A percentile compares a stretch with the other conserved stretches of the same genome.
phyloP scores from a whole-genome alignment of 1,284 basidiomycete genomes.

The Chalciporus sp. region DNA sequence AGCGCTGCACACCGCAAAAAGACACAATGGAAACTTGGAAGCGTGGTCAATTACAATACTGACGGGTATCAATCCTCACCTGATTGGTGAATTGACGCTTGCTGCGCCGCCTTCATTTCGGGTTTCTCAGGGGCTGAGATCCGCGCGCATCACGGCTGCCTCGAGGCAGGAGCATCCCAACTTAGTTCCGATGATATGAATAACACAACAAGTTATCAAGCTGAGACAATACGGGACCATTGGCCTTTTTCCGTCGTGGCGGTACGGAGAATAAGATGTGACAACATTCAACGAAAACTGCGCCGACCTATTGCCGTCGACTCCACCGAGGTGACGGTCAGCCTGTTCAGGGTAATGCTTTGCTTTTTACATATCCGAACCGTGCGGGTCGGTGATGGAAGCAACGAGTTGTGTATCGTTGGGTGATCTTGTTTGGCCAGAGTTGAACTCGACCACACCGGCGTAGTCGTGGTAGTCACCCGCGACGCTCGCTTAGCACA shows the following conservation, averaged over 20 bases:
- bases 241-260: background rate
- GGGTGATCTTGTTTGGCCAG: too few species aligned
- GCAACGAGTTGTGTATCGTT: too few species aligned
- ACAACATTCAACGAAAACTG: background rate
- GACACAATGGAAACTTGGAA: background rate
- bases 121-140: background rate
- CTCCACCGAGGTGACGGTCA: too few species aligned
- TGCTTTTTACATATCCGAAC: too few species aligned
- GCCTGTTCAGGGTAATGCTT: too few species aligned
- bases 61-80: conserved; percentile 4
- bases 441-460: too few species aligned
- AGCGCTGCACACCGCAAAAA: conserved; percentile 8
- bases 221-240: background rate
- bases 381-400: too few species aligned
- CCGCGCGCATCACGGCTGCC: conserved; percentile 12
- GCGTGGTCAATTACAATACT: background rate
- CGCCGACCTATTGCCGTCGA: background rate
- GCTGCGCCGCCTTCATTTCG: conserved; percentile 3
- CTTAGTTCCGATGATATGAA: conserved; percentile 12
- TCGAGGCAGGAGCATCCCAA: conserved; percentile 18
- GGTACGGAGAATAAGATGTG: background rate
- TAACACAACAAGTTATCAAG: background rate
- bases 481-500: too few species aligned
- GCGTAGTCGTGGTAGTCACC: too few species aligned
- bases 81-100: conserved; percentile 7